Evolutionary conservation across 345 rosid species (phyloP).

Genomic region (Cardamine resedifolia): DNA sequence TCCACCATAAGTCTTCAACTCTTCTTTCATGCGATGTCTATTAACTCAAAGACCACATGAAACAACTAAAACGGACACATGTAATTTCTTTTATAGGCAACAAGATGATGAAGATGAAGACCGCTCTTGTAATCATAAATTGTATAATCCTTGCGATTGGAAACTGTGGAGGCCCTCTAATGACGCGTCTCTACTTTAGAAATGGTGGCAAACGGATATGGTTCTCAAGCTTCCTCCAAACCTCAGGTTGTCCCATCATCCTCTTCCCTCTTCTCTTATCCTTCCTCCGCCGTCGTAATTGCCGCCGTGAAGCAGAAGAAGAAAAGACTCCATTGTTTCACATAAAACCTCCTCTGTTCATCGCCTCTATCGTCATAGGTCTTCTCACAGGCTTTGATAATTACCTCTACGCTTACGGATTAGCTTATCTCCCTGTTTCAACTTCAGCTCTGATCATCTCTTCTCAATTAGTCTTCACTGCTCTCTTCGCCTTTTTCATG

Average conservation of each 20-base stretch:
- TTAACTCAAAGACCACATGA: not conserved
- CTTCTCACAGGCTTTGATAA: conserved; percentile 55
- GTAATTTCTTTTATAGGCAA: not conserved
- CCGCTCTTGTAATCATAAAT: conserved; percentile 51
- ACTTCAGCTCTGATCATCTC: conserved; percentile 63
- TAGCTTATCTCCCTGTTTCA: conserved; percentile 67
- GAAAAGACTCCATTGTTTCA: conserved; percentile 24
- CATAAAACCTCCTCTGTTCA: conserved; percentile 42
- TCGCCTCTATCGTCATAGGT: conserved; percentile 51
- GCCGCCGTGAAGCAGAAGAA: not conserved
- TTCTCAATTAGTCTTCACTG: conserved; percentile 65
- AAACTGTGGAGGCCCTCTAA: conserved; percentile 61
- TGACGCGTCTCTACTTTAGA: conserved; percentile 71
- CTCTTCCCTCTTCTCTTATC: conserved; percentile 45
- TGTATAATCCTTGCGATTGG: conserved; percentile 55
- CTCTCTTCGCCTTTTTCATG: conserved; percentile 57
- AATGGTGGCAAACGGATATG: conserved; percentile 72
- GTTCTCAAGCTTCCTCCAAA: conserved; percentile 72
- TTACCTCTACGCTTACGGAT: conserved; percentile 67
- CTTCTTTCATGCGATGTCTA: not conserved
- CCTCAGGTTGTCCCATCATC: conserved; percentile 48
- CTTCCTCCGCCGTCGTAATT: conserved; percentile 43
- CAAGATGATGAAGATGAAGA: not conserved
- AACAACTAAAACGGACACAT: not conserved
- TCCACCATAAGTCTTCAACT: too few species aligned